Evolutionary conservation across 305 asterid species (phyloP).

Genomic region (Fraxinus sp.): DNA sequence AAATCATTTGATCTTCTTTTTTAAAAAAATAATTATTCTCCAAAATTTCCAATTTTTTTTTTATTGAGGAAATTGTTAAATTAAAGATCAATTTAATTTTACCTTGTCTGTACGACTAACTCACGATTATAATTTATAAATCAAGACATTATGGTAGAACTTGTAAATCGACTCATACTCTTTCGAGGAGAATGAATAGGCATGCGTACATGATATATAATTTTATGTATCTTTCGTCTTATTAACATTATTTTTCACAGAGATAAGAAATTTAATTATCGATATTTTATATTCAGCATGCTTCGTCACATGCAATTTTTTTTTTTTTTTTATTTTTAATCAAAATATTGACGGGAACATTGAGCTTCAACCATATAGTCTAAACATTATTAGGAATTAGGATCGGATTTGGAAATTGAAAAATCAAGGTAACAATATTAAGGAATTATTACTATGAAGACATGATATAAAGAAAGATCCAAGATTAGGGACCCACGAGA

Average conservation of each 20-base stretch:
- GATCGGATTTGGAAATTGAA: slow-evolving; percentile 20
- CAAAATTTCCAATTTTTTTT: not conserved
- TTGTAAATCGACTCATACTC: not conserved
- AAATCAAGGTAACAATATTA: slow-evolving; percentile 24
- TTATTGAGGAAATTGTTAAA: not conserved
- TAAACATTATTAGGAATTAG: not conserved
- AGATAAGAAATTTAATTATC: not conserved
- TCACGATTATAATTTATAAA: too few relatives aligned
- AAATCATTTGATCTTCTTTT: not conserved
- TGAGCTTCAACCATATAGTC: not conserved
- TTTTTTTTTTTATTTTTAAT: too few relatives aligned
- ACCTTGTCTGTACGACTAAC: not conserved
- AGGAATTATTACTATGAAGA: slow-evolving; percentile 38
- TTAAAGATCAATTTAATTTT: not conserved
- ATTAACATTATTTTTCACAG: not conserved
- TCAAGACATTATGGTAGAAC: not conserved
- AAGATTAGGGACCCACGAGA: slow-evolving; percentile 44
- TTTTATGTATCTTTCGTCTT: too few relatives aligned
- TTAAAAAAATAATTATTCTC: not conserved
- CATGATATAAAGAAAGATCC: slow-evolving; percentile 44
- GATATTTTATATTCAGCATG: not conserved
- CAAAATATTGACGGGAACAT: not conserved
- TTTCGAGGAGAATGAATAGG: not conserved
- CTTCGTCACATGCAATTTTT: not conserved
- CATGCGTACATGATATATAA: not conserved